These are phyloP conservation scores for Penicillium sumatraense DNA, from an alignment of 2,329 filamentous ascomycete genomes.

Conservation along the genomic window DNA sequence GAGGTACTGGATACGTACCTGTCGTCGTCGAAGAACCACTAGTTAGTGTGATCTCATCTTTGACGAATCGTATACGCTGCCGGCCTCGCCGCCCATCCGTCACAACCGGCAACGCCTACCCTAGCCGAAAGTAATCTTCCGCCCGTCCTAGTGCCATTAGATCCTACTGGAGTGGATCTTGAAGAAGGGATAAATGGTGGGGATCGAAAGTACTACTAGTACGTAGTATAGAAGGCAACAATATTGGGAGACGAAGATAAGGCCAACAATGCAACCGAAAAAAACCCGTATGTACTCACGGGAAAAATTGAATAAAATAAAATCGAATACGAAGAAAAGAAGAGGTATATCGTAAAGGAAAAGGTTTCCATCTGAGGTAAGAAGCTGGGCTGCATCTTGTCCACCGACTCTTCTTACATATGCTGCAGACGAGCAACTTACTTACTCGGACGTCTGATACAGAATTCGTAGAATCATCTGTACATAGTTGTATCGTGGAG, in stretches of 20 bases:
- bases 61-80: constrained; percentile 11
- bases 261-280: neutral
- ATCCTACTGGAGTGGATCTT: neutral
- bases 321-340: neutral
- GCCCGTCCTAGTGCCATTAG: neutral
- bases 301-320: neutral
- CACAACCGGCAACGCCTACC: neutral
- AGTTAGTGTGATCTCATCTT: neutral
- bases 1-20: neutral
- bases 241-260: neutral
- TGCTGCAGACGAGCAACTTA: constrained; percentile 3
- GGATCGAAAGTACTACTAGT: neutral
- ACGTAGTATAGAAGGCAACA: neutral
- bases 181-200: neutral
- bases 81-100: neutral
- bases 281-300: neutral
- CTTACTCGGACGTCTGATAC: constrained; percentile 1
- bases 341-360: neutral
- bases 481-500: neutral
- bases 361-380: constrained; percentile 1
- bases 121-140: constrained; percentile 5
- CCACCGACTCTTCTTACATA: constrained; percentile 9
- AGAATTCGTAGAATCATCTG: constrained; percentile 16
- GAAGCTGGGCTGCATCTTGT: neutral
- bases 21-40: neutral